phyloP scores from a whole-genome alignment of 495 filamentous ascomycete species.

The Chaetomidium leptoderma region DNA sequence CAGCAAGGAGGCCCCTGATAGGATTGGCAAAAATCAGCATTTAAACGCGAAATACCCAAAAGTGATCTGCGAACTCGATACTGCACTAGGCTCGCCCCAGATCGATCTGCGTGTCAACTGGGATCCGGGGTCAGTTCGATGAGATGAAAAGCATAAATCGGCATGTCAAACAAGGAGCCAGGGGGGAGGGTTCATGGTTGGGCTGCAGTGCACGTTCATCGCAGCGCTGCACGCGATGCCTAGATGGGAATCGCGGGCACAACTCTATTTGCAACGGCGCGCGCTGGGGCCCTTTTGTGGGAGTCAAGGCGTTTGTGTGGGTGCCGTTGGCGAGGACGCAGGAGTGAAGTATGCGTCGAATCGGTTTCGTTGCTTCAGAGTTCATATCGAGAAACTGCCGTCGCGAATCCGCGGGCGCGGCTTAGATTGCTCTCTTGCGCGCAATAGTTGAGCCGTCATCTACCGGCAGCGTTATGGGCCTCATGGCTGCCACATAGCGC shows the following conservation, averaged over 20 bases:
- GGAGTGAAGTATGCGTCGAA: too few relatives aligned
- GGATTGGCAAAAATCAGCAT: conserved; percentile 4
- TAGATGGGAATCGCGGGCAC: not conserved
- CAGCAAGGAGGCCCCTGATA: not conserved
- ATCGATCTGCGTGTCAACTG: conserved; percentile 4
- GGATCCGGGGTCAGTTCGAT: not conserved
- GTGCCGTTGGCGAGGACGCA: too few relatives aligned
- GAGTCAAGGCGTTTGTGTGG: not conserved
- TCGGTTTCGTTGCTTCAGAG: too few relatives aligned
- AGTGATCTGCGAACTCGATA: not conserved
- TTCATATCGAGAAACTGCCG: too few relatives aligned
- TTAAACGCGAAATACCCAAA: not conserved
- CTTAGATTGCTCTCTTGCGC: too few relatives aligned
- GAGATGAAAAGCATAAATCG: not conserved
- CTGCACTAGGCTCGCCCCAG: conserved; percentile 1
- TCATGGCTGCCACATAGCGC: not conserved
- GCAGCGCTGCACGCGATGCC: not conserved
- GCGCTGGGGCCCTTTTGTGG: not conserved
- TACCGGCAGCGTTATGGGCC: too few relatives aligned
- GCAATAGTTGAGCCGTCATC: too few relatives aligned
- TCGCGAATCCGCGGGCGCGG: too few relatives aligned
- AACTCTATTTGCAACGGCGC: conserved; percentile 3
- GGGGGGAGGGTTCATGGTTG: too few relatives aligned
- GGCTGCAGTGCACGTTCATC: not conserved
- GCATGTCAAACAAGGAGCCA: not conserved